Evolutionary conservation across 768 basidiomycete species (phyloP).

Genomic region (Mycena chlorophos): DNA sequence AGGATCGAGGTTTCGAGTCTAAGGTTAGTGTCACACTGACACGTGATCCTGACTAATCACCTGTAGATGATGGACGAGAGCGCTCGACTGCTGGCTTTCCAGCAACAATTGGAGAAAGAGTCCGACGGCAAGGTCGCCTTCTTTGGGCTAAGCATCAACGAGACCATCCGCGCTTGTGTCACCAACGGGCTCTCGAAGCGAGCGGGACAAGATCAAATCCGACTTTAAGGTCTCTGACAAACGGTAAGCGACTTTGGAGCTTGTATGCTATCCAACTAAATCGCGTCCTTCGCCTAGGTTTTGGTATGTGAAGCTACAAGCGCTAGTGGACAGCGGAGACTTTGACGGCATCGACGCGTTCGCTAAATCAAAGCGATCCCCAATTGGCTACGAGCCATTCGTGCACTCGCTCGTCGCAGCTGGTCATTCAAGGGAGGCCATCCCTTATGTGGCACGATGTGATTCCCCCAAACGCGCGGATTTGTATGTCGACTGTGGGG

Average conservation of each 20-base stretch:
- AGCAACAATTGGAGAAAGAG: slow-evolving; percentile 89
- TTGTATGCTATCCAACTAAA: background rate
- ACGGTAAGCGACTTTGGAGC: slow-evolving; percentile 50
- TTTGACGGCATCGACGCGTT: slow-evolving; percentile 87
- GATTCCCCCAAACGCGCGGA: slow-evolving; percentile 83
- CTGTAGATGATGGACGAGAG: slow-evolving; percentile 89
- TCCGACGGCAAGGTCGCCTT: slow-evolving; percentile 74
- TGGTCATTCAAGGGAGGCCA: slow-evolving; percentile 75
- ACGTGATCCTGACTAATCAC: background rate
- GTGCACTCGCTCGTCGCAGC: slow-evolving; percentile 76
- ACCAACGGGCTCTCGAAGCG: slow-evolving; percentile 79
- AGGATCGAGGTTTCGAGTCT: slow-evolving; percentile 86
- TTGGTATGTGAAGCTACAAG: slow-evolving; percentile 90
- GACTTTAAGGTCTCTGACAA: slow-evolving; percentile 97
- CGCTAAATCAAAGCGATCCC: slow-evolving; percentile 83
- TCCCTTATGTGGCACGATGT: slow-evolving; percentile 76
- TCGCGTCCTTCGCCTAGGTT: slow-evolving; percentile 52
- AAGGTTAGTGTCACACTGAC: slow-evolving; percentile 51
- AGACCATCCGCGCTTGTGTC: slow-evolving; percentile 79
- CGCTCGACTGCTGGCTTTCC: slow-evolving; percentile 68
- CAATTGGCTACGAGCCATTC: slow-evolving; percentile 94
- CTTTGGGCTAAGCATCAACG: slow-evolving; percentile 83
- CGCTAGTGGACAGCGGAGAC: slow-evolving; percentile 74
- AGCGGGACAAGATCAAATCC: slow-evolving; percentile 82
- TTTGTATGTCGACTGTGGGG: slow-evolving; percentile 85